phyloP scores from a whole-genome alignment of 2,329 filamentous ascomycete genomes.

The Hypoxylon sp. region DNA sequence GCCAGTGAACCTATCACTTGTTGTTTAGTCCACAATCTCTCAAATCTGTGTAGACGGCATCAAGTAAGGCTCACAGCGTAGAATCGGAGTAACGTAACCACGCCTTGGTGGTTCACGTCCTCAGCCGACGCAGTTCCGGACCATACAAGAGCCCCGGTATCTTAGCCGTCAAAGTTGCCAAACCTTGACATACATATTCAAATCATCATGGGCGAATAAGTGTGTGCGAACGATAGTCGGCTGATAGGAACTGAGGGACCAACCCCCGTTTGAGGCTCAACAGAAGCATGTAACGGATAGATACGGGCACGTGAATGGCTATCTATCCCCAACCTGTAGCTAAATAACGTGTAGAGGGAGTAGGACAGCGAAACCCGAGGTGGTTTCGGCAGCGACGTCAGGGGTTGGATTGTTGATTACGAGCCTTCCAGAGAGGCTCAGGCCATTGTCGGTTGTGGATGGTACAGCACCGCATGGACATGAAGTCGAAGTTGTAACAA shows the following conservation, averaged over 20 bases:
- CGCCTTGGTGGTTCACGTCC: no score
- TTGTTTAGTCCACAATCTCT: no score
- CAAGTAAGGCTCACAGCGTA: neutral
- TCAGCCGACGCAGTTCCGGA: no score
- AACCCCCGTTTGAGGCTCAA: constrained; percentile 22
- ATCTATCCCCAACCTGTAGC: neutral
- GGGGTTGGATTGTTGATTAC: constrained; percentile 9
- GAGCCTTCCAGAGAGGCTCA: constrained; percentile 24
- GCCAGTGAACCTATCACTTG: no score
- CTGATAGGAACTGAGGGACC: constrained; percentile 6
- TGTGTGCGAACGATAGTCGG: neutral
- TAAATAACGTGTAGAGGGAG: neutral
- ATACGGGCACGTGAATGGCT: neutral
- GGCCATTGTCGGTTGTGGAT: constrained; percentile 10
- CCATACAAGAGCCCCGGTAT: neutral
- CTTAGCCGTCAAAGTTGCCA: neutral
- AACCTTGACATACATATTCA: constrained; percentile 1
- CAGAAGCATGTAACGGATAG: constrained; percentile 1
- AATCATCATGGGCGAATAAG: constrained; percentile 4
- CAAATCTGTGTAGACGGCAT: neutral
- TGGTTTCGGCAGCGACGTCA: constrained; percentile 4
- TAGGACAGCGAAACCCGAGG: constrained; percentile 1
- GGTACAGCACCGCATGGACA: constrained; percentile 37
- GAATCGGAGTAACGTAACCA: no score
- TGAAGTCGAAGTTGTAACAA: constrained; percentile 47